Conservation (phyloP, 192 early-diverging fungal genomes). For the Lobosporangium transversale region DNA sequence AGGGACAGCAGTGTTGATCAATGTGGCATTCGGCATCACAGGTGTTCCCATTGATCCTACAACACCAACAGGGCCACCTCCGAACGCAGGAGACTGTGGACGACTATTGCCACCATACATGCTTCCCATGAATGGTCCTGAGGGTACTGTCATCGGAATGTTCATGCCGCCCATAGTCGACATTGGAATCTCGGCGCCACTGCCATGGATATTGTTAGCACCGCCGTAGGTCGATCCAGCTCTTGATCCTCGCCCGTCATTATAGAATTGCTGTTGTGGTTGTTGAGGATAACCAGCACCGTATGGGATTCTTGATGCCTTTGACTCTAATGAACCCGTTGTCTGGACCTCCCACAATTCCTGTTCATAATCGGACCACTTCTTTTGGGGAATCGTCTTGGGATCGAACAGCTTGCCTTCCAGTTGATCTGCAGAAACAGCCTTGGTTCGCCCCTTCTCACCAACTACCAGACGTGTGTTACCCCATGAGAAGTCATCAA, state of each 20-base stretch:
- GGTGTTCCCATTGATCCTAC: constrained; percentile 13
- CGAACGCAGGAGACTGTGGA: constrained; percentile 53
- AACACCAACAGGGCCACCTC: too few relatives aligned
- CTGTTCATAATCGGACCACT: constrained; percentile 85
- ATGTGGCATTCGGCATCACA: constrained; percentile 8
- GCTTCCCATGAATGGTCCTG: constrained; percentile 21
- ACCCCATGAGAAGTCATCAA: constrained; percentile 99
- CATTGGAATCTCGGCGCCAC: constrained; percentile 16
- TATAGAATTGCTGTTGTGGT: constrained; percentile 12
- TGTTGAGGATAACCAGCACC: constrained; percentile 50
- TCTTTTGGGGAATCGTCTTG: constrained; percentile 77
- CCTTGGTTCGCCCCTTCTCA: constrained; percentile 80
- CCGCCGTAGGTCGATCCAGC: constrained; percentile 58
- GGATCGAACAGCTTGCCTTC: constrained; percentile 80
- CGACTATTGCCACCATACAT: constrained; percentile 2
- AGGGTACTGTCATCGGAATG: constrained; percentile 6
- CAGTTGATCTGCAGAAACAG: constrained; percentile 61
- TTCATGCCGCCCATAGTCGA: not conserved
- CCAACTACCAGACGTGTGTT: constrained; percentile 94
- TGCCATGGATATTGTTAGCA: too few relatives aligned
- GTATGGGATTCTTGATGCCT: constrained; percentile 56
- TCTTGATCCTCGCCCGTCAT: constrained; percentile 27
- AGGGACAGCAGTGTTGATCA: constrained; percentile 8
- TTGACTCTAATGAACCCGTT: constrained; percentile 62
- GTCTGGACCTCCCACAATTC: constrained; percentile 73